phyloP scores from a whole-genome alignment of 805 yeast species.

The Isabelozyma heimii region DNA sequence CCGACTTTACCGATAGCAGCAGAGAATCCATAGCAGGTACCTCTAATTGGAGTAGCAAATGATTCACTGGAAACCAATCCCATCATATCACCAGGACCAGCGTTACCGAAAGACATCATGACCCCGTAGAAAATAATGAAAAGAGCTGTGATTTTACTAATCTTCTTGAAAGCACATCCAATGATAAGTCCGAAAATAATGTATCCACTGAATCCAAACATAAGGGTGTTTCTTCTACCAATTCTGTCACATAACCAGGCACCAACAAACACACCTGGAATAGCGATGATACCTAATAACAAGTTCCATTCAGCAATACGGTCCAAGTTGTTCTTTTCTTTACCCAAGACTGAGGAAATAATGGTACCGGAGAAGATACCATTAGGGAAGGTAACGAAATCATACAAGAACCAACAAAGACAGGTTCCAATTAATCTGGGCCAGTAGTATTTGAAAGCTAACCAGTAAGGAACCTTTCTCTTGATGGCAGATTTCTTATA shows the following conservation, averaged over 20 bases:
- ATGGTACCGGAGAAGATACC: conserved; percentile 67
- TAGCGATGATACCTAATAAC: conserved; percentile 58
- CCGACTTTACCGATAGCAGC: conserved; percentile 85
- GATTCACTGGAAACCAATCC: conserved; percentile 66
- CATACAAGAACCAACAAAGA: conserved; percentile 77
- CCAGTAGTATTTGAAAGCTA: conserved; percentile 69
- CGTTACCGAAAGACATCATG: conserved; percentile 66
- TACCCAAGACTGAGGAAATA: conserved; percentile 46
- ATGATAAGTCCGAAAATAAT: conserved; percentile 69
- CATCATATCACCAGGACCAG: conserved; percentile 78
- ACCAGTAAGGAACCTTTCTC: conserved; percentile 48
- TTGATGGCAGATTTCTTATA: conserved; percentile 65
- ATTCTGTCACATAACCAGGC: conserved; percentile 61
- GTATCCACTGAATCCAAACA: conserved; percentile 70
- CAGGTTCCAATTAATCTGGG: conserved; percentile 64
- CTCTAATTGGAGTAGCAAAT: conserved; percentile 75
- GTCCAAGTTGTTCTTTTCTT: conserved; percentile 40
- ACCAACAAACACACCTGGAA: conserved; percentile 74
- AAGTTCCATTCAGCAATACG: conserved; percentile 73
- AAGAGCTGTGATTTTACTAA: conserved; percentile 55
- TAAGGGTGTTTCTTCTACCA: conserved; percentile 71
- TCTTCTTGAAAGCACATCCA: conserved; percentile 58
- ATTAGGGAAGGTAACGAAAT: conserved; percentile 78
- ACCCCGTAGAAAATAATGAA: conserved; percentile 73
- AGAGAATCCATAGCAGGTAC: conserved; percentile 69